Base-by-base conservation (phyloP, 495 filamentous ascomycete species). In the Podospora pseudocomata region DNA sequence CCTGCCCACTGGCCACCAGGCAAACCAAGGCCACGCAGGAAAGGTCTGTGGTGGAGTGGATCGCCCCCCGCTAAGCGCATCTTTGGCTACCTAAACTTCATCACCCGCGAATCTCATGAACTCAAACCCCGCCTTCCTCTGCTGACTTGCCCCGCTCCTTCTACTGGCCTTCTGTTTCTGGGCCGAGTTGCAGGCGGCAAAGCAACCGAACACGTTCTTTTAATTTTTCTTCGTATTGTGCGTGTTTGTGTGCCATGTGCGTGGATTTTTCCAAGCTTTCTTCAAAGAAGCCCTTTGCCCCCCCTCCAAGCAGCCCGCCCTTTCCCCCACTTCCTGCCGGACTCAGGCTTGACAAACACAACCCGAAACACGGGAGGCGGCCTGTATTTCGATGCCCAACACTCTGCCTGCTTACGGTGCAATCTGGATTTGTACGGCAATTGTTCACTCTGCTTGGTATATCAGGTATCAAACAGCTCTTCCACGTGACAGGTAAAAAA, bases 21-120 rank as follows among this genome's bases (percentile, higher is more conserved):
- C 55, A 58, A 58, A 58, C 55, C 55, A 58, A 58, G 54, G 55
- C 55, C 55, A 58, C n/a, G 23, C 23, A 26, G 55, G 30, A 32
- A 58, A 58, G 16, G 55, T 58, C 3, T 19, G 16, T 58, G 55
- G 55, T 58, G 55, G 55, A 58, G 55, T 58, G 55, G 55, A 58
- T 63, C 61, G 15, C 32, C 32, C 61, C 61, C 61, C 61, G 61
- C 61, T 63, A 63, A 63, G 30, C 61, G 61, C 61, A 63, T 62
- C 16, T 32, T n/a, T 30, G 30, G 19, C 9, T 11, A 5, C 5
- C 6, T 16, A 13, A 23, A 23, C 26, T 61, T 28, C 27, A n/a
- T 5, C 23, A 62, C 16, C 60, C 23, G 26, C 23, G 27, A 9
- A 20, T 23, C 30, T 32, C 30, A 32, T 23, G 23, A 23, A 23